A percentile compares a stretch with the other conserved stretches of the same genome.
These are phyloP conservation scores for Elasticomyces elasticus DNA, from an alignment of 495 filamentous ascomycete species.

Conservation along the genomic window DNA sequence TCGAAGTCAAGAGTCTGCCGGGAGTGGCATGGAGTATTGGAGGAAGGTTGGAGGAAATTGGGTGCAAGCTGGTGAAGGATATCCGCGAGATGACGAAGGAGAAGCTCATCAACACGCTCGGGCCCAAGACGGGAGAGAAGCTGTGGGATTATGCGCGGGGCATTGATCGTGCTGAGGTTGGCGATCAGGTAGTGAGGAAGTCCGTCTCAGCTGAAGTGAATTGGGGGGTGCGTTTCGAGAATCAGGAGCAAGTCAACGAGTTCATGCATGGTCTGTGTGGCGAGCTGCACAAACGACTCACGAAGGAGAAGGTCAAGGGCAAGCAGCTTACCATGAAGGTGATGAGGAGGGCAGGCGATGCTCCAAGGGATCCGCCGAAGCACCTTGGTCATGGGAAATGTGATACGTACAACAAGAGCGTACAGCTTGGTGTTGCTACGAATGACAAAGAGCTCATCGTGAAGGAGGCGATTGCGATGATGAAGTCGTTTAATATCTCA, in stretches of 20 bases:
- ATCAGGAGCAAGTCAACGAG: slow-evolving; percentile 77
- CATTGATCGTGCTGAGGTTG: slow-evolving; percentile 78
- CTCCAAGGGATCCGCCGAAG: slow-evolving; percentile 85
- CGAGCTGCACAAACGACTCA: slow-evolving; percentile 68
- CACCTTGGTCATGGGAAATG: slow-evolving; percentile 94
- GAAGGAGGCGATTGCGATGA: slow-evolving; percentile 71
- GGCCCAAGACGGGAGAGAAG: slow-evolving; percentile 86
- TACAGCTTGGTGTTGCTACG: slow-evolving; percentile 70
- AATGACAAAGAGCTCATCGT: slow-evolving; percentile 58
- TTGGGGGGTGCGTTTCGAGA: slow-evolving; percentile 93
- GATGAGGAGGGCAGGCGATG: slow-evolving; percentile 75
- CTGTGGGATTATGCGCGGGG: slow-evolving; percentile 86
- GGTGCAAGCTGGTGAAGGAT: slow-evolving; percentile 71
- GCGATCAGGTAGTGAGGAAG: slow-evolving; percentile 68
- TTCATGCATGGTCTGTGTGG: slow-evolving; percentile 75
- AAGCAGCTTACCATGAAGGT: slow-evolving; percentile 85
- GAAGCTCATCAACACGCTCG: slow-evolving; percentile 57
- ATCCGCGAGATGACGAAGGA: slow-evolving; percentile 67
- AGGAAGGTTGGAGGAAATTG: slow-evolving; percentile 77
- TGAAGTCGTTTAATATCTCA: slow-evolving; percentile 71
- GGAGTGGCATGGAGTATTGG: slow-evolving; percentile 82
- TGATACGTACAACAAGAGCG: slow-evolving; percentile 82
- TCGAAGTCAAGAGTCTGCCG: slow-evolving; percentile 71
- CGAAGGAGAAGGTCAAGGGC: slow-evolving; percentile 76
- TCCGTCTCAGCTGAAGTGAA: slow-evolving; percentile 95